Conservation (phyloP, 1,139 yeast species). For the Scheffersomyces stambukii region DNA sequence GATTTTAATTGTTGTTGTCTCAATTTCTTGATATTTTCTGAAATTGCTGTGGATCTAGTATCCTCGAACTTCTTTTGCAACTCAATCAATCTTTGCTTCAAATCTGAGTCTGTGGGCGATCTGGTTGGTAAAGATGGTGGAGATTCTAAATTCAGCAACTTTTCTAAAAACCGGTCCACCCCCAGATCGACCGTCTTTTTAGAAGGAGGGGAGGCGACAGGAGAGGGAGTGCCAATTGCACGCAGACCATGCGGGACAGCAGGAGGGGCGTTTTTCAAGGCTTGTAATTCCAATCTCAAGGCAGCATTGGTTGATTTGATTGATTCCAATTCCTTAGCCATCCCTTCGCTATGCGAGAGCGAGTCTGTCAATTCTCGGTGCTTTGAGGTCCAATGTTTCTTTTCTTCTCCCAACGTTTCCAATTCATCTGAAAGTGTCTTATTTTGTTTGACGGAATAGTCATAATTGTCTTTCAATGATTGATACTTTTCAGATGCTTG, state of each 20-base stretch:
- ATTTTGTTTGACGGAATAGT: slow-evolving; percentile 18
- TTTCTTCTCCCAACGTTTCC: slow-evolving; percentile 16
- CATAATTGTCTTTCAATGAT: slow-evolving; percentile 21
- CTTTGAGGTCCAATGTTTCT: slow-evolving; percentile 9
- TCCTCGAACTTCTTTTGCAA: slow-evolving; percentile 50
- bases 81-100: slow-evolving; percentile 27
- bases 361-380: no score
- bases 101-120: slow-evolving; percentile 17
- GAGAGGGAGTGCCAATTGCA: slow-evolving; percentile 1
- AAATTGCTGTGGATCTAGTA: slow-evolving; percentile 27
- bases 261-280: slow-evolving; percentile 22
- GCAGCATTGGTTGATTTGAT: slow-evolving; percentile 31
- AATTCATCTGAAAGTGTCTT: slow-evolving; percentile 21
- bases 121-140: slow-evolving; percentile 4
- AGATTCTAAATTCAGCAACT: slow-evolving; percentile 21
- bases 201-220: slow-evolving; percentile 1
- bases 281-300: slow-evolving; percentile 38
- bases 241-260: no score
- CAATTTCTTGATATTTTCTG: slow-evolving; percentile 20
- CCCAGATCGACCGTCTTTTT: slow-evolving; percentile 11
- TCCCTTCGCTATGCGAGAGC: slow-evolving; percentile 8
- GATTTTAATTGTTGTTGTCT: slow-evolving; percentile 23
- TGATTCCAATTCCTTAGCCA: slow-evolving; percentile 20
- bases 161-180: slow-evolving; percentile 26
- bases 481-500: slow-evolving; percentile 16